These are phyloP conservation scores for Cytospora chrysosperma DNA, from an alignment of 2,329 filamentous ascomycete genomes.

Conservation along the genomic window DNA sequence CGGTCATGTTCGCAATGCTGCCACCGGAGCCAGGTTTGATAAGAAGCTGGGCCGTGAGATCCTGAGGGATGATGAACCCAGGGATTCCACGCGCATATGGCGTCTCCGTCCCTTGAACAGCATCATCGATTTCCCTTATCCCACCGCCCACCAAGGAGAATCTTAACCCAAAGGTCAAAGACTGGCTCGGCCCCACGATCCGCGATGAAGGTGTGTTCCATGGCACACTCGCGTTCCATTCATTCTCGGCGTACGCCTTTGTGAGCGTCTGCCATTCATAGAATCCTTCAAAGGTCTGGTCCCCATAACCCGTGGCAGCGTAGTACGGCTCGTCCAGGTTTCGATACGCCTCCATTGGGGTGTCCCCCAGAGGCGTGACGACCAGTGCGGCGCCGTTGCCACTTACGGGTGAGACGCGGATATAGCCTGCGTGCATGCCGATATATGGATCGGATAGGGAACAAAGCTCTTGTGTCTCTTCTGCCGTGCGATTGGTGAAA, in stretches of 20 bases:
- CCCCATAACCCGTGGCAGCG: constrained; percentile 43
- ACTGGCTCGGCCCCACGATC: constrained; percentile 43
- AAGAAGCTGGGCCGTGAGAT: constrained; percentile 45
- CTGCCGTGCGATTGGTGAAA: constrained; percentile 50
- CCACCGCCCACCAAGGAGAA: constrained; percentile 47
- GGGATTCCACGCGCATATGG: constrained; percentile 54
- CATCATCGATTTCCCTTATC: constrained; percentile 47
- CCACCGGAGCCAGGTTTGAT: constrained; percentile 41
- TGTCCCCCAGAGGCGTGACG: constrained; percentile 51
- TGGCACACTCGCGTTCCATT: constrained; percentile 50
- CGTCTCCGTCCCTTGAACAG: constrained; percentile 42
- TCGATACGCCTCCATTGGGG: constrained; percentile 53
- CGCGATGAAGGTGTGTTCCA: constrained; percentile 56
- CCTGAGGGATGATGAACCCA: constrained; percentile 52
- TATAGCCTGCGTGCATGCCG: constrained; percentile 57
- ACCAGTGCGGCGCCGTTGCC: constrained; percentile 54
- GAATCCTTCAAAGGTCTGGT: constrained; percentile 58
- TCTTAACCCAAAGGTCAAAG: constrained; percentile 48
- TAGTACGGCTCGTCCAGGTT: constrained; percentile 47
- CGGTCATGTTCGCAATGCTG: constrained; percentile 40
- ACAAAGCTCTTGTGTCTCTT: constrained; percentile 50
- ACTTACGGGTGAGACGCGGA: constrained; percentile 51
- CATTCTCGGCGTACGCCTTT: constrained; percentile 54
- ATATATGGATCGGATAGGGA: constrained; percentile 59
- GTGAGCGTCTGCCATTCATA: constrained; percentile 60